These are phyloP conservation scores for Protostelium mycophagum DNA, from an alignment of 78 protist genomes.

Conservation along the genomic window DNA sequence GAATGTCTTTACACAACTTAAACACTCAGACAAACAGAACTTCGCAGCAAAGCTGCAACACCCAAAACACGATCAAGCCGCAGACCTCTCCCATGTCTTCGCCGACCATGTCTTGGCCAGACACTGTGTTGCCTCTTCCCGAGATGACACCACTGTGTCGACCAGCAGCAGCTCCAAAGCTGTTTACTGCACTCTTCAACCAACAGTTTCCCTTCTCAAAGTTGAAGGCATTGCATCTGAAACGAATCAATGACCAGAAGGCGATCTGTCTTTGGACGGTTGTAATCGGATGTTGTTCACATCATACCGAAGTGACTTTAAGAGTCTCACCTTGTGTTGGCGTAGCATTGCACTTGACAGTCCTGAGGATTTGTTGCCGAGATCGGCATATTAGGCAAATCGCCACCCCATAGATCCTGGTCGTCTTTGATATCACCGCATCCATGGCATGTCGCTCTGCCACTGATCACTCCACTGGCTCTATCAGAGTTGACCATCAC, in stretches of 20 bases:
- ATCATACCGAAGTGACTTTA: too few relatives aligned
- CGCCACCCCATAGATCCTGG: not conserved
- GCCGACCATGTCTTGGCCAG: not conserved
- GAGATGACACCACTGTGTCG: not conserved
- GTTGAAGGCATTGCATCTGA: not conserved
- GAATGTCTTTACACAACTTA: too few relatives aligned
- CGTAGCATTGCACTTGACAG: not conserved
- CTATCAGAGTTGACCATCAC: not conserved
- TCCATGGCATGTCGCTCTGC: not conserved
- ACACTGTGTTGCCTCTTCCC: not conserved
- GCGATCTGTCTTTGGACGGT: too few relatives aligned
- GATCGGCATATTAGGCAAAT: not conserved
- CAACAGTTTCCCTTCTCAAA: not conserved
- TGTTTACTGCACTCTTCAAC: not conserved
- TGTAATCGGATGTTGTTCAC: too few relatives aligned
- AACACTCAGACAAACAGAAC: too few relatives aligned
- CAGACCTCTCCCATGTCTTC: not conserved
- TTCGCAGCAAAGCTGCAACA: too few relatives aligned
- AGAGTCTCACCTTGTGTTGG: too few relatives aligned
- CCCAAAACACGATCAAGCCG: too few relatives aligned
- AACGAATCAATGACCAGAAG: too few relatives aligned
- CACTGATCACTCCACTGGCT: conserved; percentile 1
- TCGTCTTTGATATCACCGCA: not conserved
- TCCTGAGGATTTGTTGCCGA: not conserved
- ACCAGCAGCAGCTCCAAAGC: not conserved